Evolutionary conservation across 768 basidiomycete species (phyloP).

Genomic region (Kondoa malvinella): DNA sequence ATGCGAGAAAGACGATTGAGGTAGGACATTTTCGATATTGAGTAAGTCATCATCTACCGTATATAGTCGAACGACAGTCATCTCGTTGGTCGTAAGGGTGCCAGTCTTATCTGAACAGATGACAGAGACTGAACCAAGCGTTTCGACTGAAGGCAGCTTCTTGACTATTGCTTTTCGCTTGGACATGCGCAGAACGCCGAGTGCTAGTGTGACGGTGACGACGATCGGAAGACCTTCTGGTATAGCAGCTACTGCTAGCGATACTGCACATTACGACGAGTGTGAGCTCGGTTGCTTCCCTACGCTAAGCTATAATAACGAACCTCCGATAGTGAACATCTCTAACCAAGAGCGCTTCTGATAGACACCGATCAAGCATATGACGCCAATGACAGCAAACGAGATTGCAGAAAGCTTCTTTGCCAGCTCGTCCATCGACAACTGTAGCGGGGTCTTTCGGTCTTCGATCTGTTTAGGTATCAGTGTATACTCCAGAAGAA

Average conservation of each 20-base stretch:
- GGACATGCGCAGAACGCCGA: conserved; percentile 85
- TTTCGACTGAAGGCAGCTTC: conserved; percentile 85
- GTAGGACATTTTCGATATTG: conserved; percentile 38
- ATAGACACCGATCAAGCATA: conserved; percentile 71
- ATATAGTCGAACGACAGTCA: conserved; percentile 79
- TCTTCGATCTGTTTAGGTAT: conserved; percentile 44
- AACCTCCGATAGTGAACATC: conserved; percentile 98
- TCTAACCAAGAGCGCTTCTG: conserved; percentile 81
- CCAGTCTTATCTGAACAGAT: conserved; percentile 97
- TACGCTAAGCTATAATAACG: conserved; percentile 27
- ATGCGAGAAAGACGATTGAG: conserved; percentile 17
- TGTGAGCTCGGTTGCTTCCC: conserved; percentile 16
- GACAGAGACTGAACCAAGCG: conserved; percentile 84
- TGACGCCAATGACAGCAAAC: conserved; percentile 85
- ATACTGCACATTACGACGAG: conserved; percentile 43
- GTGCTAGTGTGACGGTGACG: conserved; percentile 86
- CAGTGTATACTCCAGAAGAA: background rate
- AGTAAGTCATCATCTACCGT: conserved; percentile 59
- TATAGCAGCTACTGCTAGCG: conserved; percentile 93
- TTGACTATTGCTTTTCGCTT: conserved; percentile 92
- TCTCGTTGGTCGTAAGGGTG: conserved; percentile 87
- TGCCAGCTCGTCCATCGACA: conserved; percentile 91
- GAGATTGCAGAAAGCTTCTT: conserved; percentile 76
- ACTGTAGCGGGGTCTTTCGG: conserved; percentile 75
- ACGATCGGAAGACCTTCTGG: conserved; percentile 94